Percentiles rank a stretch among this genome's conserved stretches.
Conservation (phyloP, 2,329 filamentous ascomycete species). For the Clonostachys solani region DNA sequence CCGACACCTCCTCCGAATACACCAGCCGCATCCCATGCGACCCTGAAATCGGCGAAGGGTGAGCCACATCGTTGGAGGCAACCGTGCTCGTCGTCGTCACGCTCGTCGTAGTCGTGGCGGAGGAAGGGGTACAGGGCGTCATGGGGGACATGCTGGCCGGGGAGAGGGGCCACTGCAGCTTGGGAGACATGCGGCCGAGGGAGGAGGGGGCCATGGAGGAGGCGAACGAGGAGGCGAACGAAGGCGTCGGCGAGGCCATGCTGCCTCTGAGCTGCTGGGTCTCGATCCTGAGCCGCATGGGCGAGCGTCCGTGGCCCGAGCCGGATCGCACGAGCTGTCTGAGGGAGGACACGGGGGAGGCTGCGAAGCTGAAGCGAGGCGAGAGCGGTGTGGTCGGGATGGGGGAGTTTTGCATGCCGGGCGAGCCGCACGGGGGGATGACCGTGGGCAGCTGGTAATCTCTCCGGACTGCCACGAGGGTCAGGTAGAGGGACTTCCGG, state of each 20-base stretch:
- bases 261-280: not conserved
- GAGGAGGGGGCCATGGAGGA: too few relatives aligned
- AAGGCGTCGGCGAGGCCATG: too few relatives aligned
- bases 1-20: constrained; percentile 37
- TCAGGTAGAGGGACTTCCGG: constrained; percentile 50
- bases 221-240: too few relatives aligned
- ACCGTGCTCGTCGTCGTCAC: constrained; percentile 8
- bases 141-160: constrained; percentile 17
- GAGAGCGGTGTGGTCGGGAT: constrained; percentile 14
- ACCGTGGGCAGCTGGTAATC: constrained; percentile 49
- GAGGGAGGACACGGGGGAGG: constrained; percentile 22
- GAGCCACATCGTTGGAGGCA: too few relatives aligned
- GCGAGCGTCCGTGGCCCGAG: constrained; percentile 10
- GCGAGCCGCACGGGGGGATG: constrained; percentile 9
- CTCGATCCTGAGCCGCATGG: constrained; percentile 8
- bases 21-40: constrained; percentile 47
- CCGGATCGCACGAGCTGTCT: constrained; percentile 22
- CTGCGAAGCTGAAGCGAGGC: constrained; percentile 22
- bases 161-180: too few relatives aligned
- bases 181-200: too few relatives aligned
- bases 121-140: constrained; percentile 41
- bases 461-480: constrained; percentile 51
- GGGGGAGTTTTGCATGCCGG: constrained; percentile 11
- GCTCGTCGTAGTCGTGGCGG: constrained; percentile 23
- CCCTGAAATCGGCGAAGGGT: constrained; percentile 12